These are phyloP conservation scores for Sporothrix pseudoabietina DNA, from an alignment of 2,329 filamentous ascomycete genomes.

Conservation along the genomic window DNA sequence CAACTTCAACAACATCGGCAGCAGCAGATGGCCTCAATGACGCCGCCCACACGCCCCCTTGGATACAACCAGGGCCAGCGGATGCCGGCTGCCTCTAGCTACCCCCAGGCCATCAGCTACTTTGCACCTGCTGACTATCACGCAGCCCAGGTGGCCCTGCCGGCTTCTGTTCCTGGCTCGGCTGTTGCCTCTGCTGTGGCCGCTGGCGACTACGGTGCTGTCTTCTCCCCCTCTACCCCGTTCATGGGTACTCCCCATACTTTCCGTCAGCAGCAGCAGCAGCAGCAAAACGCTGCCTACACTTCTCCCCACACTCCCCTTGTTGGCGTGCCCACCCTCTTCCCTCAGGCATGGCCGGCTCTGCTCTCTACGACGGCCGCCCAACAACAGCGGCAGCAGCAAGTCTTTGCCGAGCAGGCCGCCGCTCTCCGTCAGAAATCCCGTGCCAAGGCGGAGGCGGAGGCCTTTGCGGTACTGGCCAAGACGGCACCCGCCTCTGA, in stretches of 20 bases:
- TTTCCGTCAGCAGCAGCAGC: constrained; percentile 7
- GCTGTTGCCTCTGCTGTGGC: neutral
- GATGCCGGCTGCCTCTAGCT: neutral
- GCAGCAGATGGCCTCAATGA: neutral
- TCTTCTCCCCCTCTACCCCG: neutral
- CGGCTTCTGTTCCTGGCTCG: neutral
- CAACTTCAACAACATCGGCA: neutral
- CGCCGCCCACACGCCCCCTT: neutral
- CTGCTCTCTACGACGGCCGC: neutral
- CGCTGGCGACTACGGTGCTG: constrained; percentile 11
- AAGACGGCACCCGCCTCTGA: neutral
- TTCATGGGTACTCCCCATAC: neutral
- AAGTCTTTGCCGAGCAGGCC: neutral
- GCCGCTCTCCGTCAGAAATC: neutral
- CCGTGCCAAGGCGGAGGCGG: neutral
- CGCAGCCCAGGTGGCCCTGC: constrained; percentile 1
- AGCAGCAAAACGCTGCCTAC: neutral
- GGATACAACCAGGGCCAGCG: neutral
- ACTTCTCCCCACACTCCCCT: neutral
- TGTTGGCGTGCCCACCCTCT: neutral
- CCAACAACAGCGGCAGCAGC: constrained; percentile 2
- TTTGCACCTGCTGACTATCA: neutral
- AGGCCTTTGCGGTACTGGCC: neutral
- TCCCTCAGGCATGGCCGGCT: neutral
- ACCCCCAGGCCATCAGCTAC: constrained; percentile 20